Percentiles rank a stretch among this genome's conserved stretches.
These are phyloP conservation scores for Sclerotinia nivalis DNA, from an alignment of 2,329 filamentous ascomycete species.

Conservation along the genomic window DNA sequence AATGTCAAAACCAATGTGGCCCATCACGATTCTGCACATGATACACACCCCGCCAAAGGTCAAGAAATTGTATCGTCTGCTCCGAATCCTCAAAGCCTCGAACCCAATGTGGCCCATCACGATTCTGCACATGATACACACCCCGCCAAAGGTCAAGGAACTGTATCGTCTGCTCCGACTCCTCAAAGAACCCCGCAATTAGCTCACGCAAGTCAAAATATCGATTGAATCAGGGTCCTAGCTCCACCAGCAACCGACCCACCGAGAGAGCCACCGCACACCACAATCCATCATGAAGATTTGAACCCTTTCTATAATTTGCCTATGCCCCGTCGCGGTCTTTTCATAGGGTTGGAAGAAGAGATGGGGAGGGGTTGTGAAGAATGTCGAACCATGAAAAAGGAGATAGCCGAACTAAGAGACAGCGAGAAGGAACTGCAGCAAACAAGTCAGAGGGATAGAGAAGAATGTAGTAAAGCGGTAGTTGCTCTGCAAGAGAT, in stretches of 20 bases:
- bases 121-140: background rate
- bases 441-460: background rate
- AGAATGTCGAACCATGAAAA: background rate
- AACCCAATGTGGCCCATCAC: background rate
- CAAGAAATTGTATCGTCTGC: background rate
- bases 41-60: background rate
- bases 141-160: background rate
- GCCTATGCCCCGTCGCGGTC: background rate
- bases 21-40: background rate
- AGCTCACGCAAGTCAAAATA: too few relatives aligned
- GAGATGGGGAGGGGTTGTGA: too few relatives aligned
- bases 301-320: background rate
- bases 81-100: background rate
- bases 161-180: background rate
- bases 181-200: background rate
- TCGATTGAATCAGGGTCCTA: background rate
- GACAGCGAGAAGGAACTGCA: accelerated
- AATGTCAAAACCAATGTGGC: background rate
- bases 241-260: background rate
- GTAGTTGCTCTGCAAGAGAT: background rate
- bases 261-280: background rate
- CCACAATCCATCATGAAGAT: background rate
- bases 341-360: too few relatives aligned
- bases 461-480: background rate
- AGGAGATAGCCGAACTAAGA: background rate